Base-by-base conservation (phyloP, 805 yeast genomes). In the Zygosaccharomyces pseudorouxii region DNA sequence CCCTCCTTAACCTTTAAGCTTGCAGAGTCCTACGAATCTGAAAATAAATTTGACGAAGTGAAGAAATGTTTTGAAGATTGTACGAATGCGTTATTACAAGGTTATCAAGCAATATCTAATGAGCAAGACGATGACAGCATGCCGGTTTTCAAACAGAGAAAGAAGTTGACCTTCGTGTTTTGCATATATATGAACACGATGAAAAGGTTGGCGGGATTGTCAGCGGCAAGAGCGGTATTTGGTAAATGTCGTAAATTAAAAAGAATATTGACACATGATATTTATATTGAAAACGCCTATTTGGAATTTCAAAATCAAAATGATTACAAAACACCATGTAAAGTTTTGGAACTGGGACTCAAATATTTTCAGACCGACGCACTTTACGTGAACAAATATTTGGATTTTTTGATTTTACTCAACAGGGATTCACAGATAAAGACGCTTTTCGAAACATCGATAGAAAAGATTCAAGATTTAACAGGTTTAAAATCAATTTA, bases 241-340 rank as follows among this genome's bases (percentile, higher is more conserved):
- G 76, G 85, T 47, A 77, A 75, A 55, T 84, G 86, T 7, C 79
- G 96, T 57, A 80, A 81, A 60, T 76, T 79, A 55, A 73, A 69
- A 51, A 60, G 55, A 20, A 69, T 72, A 9, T 68, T 85, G 37
- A 84, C 95, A 0, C 81, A 82, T 71, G 88, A 88, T 56, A 77
- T 92, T 18, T 92, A 78, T 66, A 82, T 83, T 18, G 92, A 87
- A 50, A 84, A 86, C 59, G 96, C 97, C 0, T 71, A 80, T 62
- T 73, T 89, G 71, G 99, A 92, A 62, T 82, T 78, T 56, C 73
- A 73, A 55, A 80, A 79, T 56, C 74, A 83, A 50, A 82, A 79
- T 51, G 85, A 82, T 52, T 69, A 76, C 20, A 82, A 79, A 46
- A 80, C 86, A 39, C 90, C 97, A 0, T 71, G 77, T 45, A 83